phyloP scores from a whole-genome alignment of 768 basidiomycete species.

The Arthromyces matolae region DNA sequence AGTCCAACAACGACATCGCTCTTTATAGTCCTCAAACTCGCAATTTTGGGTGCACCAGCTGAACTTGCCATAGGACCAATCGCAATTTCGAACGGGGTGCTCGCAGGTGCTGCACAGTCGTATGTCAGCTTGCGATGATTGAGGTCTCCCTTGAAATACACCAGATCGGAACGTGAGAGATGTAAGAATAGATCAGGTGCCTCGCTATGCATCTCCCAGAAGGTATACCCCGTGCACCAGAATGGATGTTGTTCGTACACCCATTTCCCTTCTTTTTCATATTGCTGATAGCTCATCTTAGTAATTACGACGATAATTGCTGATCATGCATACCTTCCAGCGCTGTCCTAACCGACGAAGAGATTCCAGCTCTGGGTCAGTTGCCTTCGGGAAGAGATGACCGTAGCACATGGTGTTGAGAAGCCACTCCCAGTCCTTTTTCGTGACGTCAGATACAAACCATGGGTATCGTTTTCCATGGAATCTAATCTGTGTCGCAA shows the following conservation, averaged over 20 bases:
- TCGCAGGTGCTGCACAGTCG: slow-evolving; percentile 80
- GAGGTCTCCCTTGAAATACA: slow-evolving; percentile 91
- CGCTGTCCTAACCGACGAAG: slow-evolving; percentile 74
- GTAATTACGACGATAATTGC: not conserved
- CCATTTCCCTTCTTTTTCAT: slow-evolving; percentile 90
- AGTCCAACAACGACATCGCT: slow-evolving; percentile 92
- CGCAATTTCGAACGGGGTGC: slow-evolving; percentile 84
- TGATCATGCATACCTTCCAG: slow-evolving; percentile 72
- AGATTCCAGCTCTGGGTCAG: slow-evolving; percentile 77
- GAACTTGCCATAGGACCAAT: slow-evolving; percentile 91
- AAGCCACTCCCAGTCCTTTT: slow-evolving; percentile 93
- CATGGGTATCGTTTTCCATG: slow-evolving; percentile 95
- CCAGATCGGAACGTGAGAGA: slow-evolving; percentile 84
- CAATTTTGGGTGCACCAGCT: slow-evolving; percentile 83
- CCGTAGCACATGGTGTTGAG: slow-evolving; percentile 87
- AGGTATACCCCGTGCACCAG: slow-evolving; percentile 97
- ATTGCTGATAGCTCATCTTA: slow-evolving; percentile 68
- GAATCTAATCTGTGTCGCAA: slow-evolving; percentile 82
- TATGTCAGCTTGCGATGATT: slow-evolving; percentile 91
- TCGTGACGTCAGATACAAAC: slow-evolving; percentile 93
- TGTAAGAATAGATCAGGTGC: slow-evolving; percentile 91
- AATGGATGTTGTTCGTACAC: slow-evolving; percentile 92
- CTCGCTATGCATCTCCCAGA: slow-evolving; percentile 81
- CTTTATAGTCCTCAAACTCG: slow-evolving; percentile 89
- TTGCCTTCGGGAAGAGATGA: slow-evolving; percentile 82